Percentiles rank a stretch among this genome's conserved stretches.
Evolutionary conservation across 495 filamentous ascomycete genomes (phyloP).

Genomic region (Xylaria bambusicola): DNA sequence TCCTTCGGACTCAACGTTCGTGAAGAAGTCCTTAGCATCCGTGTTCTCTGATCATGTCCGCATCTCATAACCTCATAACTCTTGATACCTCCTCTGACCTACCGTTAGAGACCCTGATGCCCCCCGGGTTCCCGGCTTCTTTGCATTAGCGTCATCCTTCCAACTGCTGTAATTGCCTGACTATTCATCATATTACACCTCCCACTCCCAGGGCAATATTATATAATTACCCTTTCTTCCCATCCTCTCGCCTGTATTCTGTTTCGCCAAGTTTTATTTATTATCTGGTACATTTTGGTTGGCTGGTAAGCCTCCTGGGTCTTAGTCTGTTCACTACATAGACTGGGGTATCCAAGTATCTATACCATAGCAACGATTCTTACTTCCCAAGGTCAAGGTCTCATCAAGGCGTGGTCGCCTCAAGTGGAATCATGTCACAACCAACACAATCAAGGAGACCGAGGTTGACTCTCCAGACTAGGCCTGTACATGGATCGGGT

Average conservation of each 20-base stretch:
- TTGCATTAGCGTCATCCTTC: conserved; percentile 26
- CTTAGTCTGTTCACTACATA: background rate
- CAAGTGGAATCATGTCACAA: conserved; percentile 19
- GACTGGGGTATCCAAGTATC: background rate
- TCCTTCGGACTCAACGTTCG: conserved; percentile 19
- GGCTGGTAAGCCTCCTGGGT: conserved; percentile 22
- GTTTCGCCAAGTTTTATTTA: conserved; percentile 8
- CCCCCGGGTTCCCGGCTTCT: background rate
- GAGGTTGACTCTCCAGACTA: conserved; percentile 80
- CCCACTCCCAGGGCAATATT: conserved; percentile 6
- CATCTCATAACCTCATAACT: no score
- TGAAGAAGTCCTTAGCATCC: conserved; percentile 19
- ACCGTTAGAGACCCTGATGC: no score
- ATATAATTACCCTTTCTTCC: conserved; percentile 25
- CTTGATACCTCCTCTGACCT: no score
- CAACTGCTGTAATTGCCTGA: conserved; percentile 22
- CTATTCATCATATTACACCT: background rate
- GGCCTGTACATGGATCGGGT: conserved; percentile 27
- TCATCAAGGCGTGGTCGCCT: background rate
- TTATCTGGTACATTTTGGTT: conserved; percentile 18
- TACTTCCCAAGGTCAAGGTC: conserved; percentile 13
- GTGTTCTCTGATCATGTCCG: conserved; percentile 35
- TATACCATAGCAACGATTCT: conserved; percentile 8
- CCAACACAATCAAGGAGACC: conserved; percentile 57
- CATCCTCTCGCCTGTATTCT: conserved; percentile 3